A percentile compares a stretch with the other conserved stretches of the same genome.
phyloP scores from a whole-genome alignment of 192 early-diverging fungal species.

The Chytriomyces confervae region DNA sequence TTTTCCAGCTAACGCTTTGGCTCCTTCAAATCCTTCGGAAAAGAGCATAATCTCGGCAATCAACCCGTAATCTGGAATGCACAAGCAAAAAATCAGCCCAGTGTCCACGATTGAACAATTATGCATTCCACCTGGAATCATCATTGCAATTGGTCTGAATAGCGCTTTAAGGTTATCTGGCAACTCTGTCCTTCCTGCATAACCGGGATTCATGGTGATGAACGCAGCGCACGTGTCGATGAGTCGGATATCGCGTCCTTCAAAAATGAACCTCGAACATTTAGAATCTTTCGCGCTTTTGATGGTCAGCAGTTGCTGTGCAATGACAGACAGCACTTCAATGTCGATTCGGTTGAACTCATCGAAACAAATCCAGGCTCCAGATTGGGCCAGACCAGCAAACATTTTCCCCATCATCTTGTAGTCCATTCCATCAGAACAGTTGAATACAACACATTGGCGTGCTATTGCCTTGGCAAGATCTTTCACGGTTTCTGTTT shows the following conservation, averaged over 20 bases:
- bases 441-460: constrained; percentile 70
- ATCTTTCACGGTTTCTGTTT: constrained; percentile 70
- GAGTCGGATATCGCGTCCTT: constrained; percentile 62
- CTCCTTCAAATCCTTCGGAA: constrained; percentile 69
- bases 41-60: constrained; percentile 71
- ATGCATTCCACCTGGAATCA: constrained; percentile 58
- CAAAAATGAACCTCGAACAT: constrained; percentile 62
- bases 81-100: background rate
- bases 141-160: constrained; percentile 68
- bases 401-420: constrained; percentile 76
- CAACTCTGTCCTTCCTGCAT: constrained; percentile 64
- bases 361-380: constrained; percentile 71
- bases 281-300: constrained; percentile 67
- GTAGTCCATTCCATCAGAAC: constrained; percentile 70
- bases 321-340: constrained; percentile 67
- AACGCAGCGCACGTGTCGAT: constrained; percentile 66
- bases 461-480: constrained; percentile 64
- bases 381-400: constrained; percentile 67
- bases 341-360: constrained; percentile 72
- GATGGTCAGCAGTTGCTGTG: constrained; percentile 66
- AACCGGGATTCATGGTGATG: constrained; percentile 69
- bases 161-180: constrained; percentile 68
- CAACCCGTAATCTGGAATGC: constrained; percentile 58
- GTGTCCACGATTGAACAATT: background rate
- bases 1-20: constrained; percentile 61